Percentiles rank a stretch among this genome's conserved stretches.
phyloP scores from a whole-genome alignment of 192 early-diverging fungal species.

The Lobulomyces angularis region DNA sequence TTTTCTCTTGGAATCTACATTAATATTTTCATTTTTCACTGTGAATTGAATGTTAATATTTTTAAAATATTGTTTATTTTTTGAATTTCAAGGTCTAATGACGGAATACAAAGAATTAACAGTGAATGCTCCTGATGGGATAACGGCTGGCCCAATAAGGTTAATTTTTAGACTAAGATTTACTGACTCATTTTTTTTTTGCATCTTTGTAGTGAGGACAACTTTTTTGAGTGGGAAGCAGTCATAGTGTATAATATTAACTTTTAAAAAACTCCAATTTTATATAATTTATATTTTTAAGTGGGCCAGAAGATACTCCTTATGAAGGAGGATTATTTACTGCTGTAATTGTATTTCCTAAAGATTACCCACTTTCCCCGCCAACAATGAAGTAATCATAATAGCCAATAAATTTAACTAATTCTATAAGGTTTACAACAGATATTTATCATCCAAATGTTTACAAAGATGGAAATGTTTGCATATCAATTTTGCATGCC shows the following conservation, averaged over 20 bases:
- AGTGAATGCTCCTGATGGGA: slow-evolving; percentile 82
- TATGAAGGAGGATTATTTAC: slow-evolving; percentile 93
- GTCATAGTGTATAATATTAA: slow-evolving; percentile 52
- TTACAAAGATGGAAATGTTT: slow-evolving; percentile 89
- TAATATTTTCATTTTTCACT: too few species aligned
- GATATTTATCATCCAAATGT: slow-evolving; percentile 33
- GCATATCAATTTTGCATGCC: slow-evolving; percentile 95
- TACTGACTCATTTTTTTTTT: neutral
- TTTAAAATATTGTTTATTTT: too few species aligned
- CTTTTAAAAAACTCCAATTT: slow-evolving; percentile 5
- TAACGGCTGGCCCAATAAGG: slow-evolving; percentile 51
- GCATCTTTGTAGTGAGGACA: slow-evolving; percentile 45
- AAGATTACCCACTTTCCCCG: slow-evolving; percentile 90
- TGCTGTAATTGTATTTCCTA: slow-evolving; percentile 75
- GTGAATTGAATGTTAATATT: too few species aligned
- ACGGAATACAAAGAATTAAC: slow-evolving; percentile 88
- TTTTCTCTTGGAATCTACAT: too few species aligned
- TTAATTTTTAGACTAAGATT: slow-evolving; percentile 2
- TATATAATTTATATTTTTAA: slow-evolving; percentile 13
- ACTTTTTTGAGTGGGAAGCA: slow-evolving; percentile 82
- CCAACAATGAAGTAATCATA: slow-evolving; percentile 95
- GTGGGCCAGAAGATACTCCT: slow-evolving; percentile 82
- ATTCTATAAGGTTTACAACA: too few species aligned
- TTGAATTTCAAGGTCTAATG: too few species aligned
- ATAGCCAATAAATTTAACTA: too few species aligned